phyloP scores from a whole-genome alignment of 2,329 filamentous ascomycete genomes.

The Meredithiella fracta region DNA sequence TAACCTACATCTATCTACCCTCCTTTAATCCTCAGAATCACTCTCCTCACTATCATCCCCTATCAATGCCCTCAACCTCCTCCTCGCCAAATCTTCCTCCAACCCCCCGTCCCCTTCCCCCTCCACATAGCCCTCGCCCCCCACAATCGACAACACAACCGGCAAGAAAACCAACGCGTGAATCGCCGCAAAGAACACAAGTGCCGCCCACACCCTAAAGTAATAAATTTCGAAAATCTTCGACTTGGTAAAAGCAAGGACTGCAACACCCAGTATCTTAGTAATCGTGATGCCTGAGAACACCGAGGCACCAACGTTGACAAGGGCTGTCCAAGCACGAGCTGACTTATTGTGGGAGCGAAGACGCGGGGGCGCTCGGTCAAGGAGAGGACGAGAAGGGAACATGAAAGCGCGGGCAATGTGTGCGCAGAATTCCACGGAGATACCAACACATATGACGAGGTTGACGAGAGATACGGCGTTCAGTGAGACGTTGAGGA shows the following conservation, averaged over 20 bases:
- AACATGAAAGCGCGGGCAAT: conserved; percentile 94
- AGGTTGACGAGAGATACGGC: conserved; percentile 91
- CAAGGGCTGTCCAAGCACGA: conserved; percentile 78
- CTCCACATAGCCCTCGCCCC: conserved; percentile 77
- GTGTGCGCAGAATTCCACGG: conserved; percentile 94
- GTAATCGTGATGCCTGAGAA: conserved; percentile 94
- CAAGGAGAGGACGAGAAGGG: conserved; percentile 66
- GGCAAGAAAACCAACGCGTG: conserved; percentile 87
- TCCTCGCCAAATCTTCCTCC: conserved; percentile 68
- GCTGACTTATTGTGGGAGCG: conserved; percentile 46
- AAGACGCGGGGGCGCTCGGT: conserved; percentile 24
- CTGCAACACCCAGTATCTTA: conserved; percentile 79
- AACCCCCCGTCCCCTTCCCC: conserved; percentile 74
- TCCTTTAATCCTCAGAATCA: conserved; percentile 1
- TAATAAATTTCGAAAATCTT: conserved; percentile 99
- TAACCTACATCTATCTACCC: too few relatives aligned
- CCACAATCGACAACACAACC: conserved; percentile 69
- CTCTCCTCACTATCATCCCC: conserved; percentile 11
- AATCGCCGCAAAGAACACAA: conserved; percentile 74
- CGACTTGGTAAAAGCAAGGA: conserved; percentile 83
- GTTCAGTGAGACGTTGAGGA: conserved; percentile 78
- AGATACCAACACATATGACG: conserved; percentile 91
- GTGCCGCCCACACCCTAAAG: conserved; percentile 86
- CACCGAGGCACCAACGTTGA: conserved; percentile 87
- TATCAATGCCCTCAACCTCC: not conserved